Percentiles rank a stretch among this genome's conserved stretches.
These are phyloP conservation scores for Larix kaempferi DNA, from an alignment of 75 land plant species.

Conservation along the genomic window DNA sequence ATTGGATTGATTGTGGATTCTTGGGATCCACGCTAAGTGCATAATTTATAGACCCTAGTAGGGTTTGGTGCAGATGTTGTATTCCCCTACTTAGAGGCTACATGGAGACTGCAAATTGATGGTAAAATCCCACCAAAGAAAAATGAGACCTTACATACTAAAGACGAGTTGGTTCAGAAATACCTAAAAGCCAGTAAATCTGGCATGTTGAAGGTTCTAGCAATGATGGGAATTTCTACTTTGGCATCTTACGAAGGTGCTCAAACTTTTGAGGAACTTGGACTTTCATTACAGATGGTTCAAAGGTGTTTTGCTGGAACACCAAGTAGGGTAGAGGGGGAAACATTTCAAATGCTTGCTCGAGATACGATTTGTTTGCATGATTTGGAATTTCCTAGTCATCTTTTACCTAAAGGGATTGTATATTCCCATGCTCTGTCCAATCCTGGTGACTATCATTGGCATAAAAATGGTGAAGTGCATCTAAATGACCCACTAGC, in stretches of 20 bases:
- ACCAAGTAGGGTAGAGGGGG: slow-evolving; percentile 85
- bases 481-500: no score
- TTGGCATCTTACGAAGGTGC: slow-evolving; percentile 97
- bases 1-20: slow-evolving; percentile 8
- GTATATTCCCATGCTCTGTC: no score
- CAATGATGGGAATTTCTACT: slow-evolving; percentile 93
- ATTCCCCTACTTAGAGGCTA: slow-evolving; percentile 11
- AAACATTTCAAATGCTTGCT: slow-evolving; percentile 95
- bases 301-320: slow-evolving; percentile 74
- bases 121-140: slow-evolving; percentile 13
- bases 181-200: slow-evolving; percentile 6
- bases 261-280: slow-evolving; percentile 92
- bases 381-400: no score
- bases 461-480: no score
- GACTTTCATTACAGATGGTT: slow-evolving; percentile 82
- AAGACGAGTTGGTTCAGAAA: slow-evolving; percentile 10
- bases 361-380: slow-evolving; percentile 77
- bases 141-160: slow-evolving; percentile 1
- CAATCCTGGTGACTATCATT: no score
- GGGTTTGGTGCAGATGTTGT: slow-evolving; percentile 10
- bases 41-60: slow-evolving; percentile 6
- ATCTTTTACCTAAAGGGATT: no score
- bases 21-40: slow-evolving; percentile 5
- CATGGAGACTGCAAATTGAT: slow-evolving; percentile 9
- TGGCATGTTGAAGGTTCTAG: slow-evolving; percentile 48